Evolutionary conservation across 1,139 yeast species (phyloP), one percentile per base, ranked within the genome.

Genomic region (Kazachstania sp.): DNA sequence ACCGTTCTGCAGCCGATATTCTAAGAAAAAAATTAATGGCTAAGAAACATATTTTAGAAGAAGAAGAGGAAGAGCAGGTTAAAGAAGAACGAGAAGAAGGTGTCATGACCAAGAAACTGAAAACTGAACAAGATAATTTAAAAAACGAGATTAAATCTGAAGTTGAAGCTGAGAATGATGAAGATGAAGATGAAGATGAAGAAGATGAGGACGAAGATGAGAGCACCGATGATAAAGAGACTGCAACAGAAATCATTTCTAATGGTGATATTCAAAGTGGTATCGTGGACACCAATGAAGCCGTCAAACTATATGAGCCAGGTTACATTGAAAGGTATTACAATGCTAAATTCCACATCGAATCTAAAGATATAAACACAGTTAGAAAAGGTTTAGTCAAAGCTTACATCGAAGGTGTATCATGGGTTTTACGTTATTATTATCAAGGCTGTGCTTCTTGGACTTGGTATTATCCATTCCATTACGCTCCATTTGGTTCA

Each of bases 361-460:
- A 69, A 6, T 71, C 73, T 8, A 74, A 74, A 4, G 86, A 84
- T 54, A 74, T 81, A 32, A 74, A 76, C 1, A 64, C 66, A 15
- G 72, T 79, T 36, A 75, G 83, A 45, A 74, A 75, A 50, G 73
- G 77, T 39, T 80, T 92, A 59, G 90, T 83, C 0, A 71, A 72
- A 45, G 77, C 81, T 49, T 94, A 94, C 62, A 76, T 94, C 49
- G 97, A 92, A 66, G 99, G 99, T 51, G 84, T 92, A 6, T 81
- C 95, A 16, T 94, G 99, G 99, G 96, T 84, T 1, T 71, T 92
- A 52, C 68, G 86, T 48, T 94, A 94, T 65, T 94, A 94, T 68
- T 92, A 86, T 64, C 98, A 92, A 68, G 97, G 97, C 3, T 92
- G 97, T 68, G 95, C 96, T 0, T 90, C 97, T 0, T 94, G 99